A percentile compares a stretch with the other conserved stretches of the same genome.
phyloP scores from a whole-genome alignment of 495 filamentous ascomycete species.

The Penicillium longicatenatum region DNA sequence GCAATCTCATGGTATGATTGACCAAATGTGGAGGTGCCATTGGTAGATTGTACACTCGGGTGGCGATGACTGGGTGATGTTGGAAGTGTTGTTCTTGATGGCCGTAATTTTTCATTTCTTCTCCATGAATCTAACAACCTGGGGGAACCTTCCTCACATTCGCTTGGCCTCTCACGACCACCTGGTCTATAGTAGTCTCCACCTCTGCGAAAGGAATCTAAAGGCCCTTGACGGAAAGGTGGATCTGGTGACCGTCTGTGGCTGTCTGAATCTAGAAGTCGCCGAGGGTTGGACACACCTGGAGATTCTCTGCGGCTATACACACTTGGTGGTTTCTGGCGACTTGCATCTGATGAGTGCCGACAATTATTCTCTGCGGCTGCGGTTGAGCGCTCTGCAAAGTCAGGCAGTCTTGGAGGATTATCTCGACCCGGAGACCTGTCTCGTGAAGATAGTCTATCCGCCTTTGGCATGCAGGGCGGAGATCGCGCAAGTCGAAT shows the following conservation, averaged over 20 bases:
- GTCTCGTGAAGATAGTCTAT: background rate
- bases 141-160: background rate
- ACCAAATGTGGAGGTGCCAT: background rate
- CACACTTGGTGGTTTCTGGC: background rate
- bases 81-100: background rate
- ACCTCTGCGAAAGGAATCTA: background rate
- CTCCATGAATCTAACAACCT: background rate
- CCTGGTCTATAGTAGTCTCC: background rate
- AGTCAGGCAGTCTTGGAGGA: background rate
- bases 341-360: background rate
- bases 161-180: background rate
- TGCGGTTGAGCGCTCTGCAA: background rate
- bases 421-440: background rate
- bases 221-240: too few species aligned
- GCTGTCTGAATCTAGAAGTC: background rate
- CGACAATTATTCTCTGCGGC: background rate
- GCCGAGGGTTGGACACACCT: background rate
- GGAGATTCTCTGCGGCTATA: background rate
- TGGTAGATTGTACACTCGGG: background rate
- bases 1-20: background rate
- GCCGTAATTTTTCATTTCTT: background rate
- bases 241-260: background rate
- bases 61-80: background rate
- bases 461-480: background rate
- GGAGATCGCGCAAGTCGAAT: background rate